A percentile compares a stretch with the other conserved stretches of the same genome.
Conservation (phyloP, 2,329 filamentous ascomycete genomes). For the Dryadomyces quercus-mongolicae region DNA sequence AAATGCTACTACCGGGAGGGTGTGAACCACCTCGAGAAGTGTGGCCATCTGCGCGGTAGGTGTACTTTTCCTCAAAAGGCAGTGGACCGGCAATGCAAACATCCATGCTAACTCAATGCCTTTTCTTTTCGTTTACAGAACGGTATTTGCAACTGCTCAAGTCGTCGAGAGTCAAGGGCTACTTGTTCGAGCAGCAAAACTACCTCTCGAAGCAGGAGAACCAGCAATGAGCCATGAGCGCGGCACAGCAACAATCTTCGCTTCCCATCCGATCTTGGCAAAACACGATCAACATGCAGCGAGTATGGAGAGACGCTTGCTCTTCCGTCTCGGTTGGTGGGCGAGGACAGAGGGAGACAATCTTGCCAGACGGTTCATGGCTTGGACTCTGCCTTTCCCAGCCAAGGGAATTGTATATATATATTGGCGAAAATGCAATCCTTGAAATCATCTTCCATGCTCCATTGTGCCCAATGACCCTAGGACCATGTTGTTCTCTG, state of each 20-base stretch:
- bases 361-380: not conserved
- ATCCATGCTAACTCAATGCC: too few species aligned
- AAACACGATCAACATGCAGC: not conserved
- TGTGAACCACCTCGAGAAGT: slow-evolving; percentile 83
- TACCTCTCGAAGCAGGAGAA: slow-evolving; percentile 45
- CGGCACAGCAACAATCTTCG: not conserved
- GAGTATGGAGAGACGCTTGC: not conserved
- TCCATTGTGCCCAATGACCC: too few species aligned
- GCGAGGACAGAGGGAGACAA: not conserved
- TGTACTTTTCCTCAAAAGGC: not conserved
- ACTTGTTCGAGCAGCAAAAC: slow-evolving; percentile 70
- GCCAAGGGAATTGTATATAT: slow-evolving; percentile 6
- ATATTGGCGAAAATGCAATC: slow-evolving; percentile 4
- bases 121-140: slow-evolving; percentile 35
- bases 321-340: not conserved
- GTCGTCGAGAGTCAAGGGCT: slow-evolving; percentile 65
- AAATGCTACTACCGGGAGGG: slow-evolving; percentile 80
- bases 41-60: slow-evolving; percentile 69
- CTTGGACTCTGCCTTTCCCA: not conserved
- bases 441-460: not conserved
- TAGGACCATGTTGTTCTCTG: too few species aligned
- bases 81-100: too few species aligned
- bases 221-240: not conserved
- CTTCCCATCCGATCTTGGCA: not conserved
- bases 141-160: slow-evolving; percentile 69